Base-by-base conservation (phyloP, 1,139 yeast species). In the Kazachstania sp. region DNA sequence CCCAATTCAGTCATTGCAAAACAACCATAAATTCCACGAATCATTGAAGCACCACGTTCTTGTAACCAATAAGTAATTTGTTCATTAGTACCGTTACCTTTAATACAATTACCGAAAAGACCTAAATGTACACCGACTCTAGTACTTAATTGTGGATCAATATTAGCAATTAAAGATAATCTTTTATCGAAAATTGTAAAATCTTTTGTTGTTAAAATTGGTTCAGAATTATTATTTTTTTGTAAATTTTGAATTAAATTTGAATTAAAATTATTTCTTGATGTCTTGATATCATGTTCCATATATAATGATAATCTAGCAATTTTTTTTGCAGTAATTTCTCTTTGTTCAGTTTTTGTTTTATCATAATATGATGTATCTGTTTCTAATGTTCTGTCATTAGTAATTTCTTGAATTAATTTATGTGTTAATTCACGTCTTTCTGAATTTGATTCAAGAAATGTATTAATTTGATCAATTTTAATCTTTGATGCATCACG, bases 1-100 rank as follows among this genome's bases (percentile, higher is more conserved):
- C 88, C 95, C 63, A 88, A 71, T 69, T 88, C 97, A 20, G 96
- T 88, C 96, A 88, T 87, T 47, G 86, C 87, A 66, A 88, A 88
- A 69, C 96, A 87, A 15, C 96, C 96, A 61, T 85, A 86, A 52
- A 88, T 77, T 48, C 78, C 81, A 58, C 75, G 79, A 49, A 84
- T 68, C 52, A 70, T 68, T 19, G 74, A 69, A 12, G 95, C 86
- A 52, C 94, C 95, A 59, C 82, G 74, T 58, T 79, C 79, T 50
- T 71, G 67, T 46, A 86, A 73, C 96, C 96, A 88, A 69, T 78
- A 87, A 31, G 67, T 64, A 45, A 74, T 65, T 63, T 77, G 82
- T 47, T 69, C 74, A 44, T 71, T 69, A 7, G 92, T 81, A 54
- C 92, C 94, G 52, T 82, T 80, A 46, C 92, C 90, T 56, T 76